These are phyloP conservation scores for Posidonia australis DNA, from an alignment of 106 monocot species.

Conservation along the genomic window DNA sequence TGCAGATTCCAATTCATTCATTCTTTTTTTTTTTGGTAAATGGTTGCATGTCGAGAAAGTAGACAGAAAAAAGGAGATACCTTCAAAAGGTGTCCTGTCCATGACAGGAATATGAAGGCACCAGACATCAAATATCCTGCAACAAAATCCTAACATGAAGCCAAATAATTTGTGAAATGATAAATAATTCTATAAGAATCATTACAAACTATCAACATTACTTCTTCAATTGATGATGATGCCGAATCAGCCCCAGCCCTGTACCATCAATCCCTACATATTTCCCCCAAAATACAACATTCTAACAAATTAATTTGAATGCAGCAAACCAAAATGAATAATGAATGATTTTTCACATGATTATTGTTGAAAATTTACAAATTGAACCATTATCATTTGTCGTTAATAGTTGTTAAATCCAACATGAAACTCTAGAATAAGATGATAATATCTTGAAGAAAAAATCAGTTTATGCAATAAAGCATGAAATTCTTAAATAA, in stretches of 20 bases:
- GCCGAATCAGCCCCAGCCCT: conserved; percentile 64
- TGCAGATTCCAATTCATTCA: too few species aligned
- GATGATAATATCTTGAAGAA: too few species aligned
- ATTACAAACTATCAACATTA: conserved; percentile 6
- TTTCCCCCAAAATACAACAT: background rate
- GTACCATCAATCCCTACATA: conserved; percentile 64
- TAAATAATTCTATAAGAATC: background rate
- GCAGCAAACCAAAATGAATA: too few species aligned
- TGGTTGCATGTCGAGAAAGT: too few species aligned
- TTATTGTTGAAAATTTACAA: too few species aligned
- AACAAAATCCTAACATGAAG: conserved; percentile 3
- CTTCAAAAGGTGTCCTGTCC: conserved; percentile 75
- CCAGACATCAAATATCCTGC: conserved; percentile 82
- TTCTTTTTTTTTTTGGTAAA: background rate
- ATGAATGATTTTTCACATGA: background rate
- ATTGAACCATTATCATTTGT: too few species aligned
- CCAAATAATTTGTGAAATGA: background rate
- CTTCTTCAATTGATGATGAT: conserved; percentile 64
- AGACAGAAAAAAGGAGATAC: conserved; percentile 19
- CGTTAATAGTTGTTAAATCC: too few species aligned
- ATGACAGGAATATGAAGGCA: conserved; percentile 82
- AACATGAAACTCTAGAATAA: too few species aligned
- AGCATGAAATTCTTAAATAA: too few species aligned
- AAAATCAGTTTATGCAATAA: too few species aligned
- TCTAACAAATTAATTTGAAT: too few species aligned